Conservation (phyloP, 257 asterid species). For the Cinchona pubescens region DNA sequence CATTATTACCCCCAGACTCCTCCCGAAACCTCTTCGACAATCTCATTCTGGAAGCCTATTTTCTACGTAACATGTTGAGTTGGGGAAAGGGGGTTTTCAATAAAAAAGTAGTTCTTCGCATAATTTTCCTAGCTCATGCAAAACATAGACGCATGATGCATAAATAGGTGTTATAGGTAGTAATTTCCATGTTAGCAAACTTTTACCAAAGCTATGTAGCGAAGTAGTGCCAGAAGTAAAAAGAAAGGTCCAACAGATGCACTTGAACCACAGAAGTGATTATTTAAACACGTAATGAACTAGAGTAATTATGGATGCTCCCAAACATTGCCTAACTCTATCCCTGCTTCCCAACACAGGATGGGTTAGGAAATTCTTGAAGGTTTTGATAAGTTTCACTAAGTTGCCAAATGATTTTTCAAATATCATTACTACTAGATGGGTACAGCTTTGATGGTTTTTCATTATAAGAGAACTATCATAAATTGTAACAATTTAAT, state of each 20-base stretch:
- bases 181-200: background rate
- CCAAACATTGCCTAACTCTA: background rate
- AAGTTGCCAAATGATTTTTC: background rate
- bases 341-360: background rate
- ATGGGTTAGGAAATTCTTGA: background rate
- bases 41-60: background rate
- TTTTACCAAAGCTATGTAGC: background rate
- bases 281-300: background rate
- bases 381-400: too few relatives aligned
- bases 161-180: background rate
- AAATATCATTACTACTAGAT: background rate
- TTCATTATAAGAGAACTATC: too few relatives aligned
- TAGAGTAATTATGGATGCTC: background rate
- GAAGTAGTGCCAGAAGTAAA: background rate
- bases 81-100: background rate
- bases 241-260: background rate
- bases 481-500: background rate
- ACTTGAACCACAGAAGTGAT: background rate
- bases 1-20: background rate
- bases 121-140: background rate
- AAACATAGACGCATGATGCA: background rate
- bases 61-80: background rate
- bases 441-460: background rate
- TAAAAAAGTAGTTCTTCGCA: too few relatives aligned
- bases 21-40: background rate